Base-by-base conservation (phyloP, 2,329 filamentous ascomycete genomes). In the Fusarium coffeatum region DNA sequence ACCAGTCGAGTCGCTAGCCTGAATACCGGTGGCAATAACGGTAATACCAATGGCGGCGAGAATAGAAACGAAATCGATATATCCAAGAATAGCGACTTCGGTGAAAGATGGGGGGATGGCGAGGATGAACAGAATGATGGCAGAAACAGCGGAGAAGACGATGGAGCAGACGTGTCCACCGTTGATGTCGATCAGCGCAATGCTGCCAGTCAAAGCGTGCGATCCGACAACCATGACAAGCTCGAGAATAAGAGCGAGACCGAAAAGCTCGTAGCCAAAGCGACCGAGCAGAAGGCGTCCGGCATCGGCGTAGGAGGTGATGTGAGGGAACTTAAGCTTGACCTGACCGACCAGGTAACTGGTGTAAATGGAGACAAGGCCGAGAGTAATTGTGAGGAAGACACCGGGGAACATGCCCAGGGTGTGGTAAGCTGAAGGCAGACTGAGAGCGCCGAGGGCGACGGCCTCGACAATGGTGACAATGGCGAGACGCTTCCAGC, bases 191-290 rank as follows among this genome's bases (percentile, higher is more conserved):
- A 89, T 89, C 78, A 92, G 86, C 68, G 90, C 90, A 71, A 92
- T 90, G 43, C 85, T 86, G 69, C 92, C 92, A 0, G 90, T 92
- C 64, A 93, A 80, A 41, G 91, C 83, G 78, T 93, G 92, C n/a
- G 89, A 91, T 27, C 87, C 89, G 79, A 91, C 89, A 69, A 92
- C 86, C 80, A 93, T 91, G 49, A 91, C 80, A 34, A 93, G 81
- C 78, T 92, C 88, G n/a, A 92, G 78, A 22, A 86, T 81, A 68
- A 91, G 89, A 58, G 86, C 88, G 60, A 82, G 78, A 25, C 89
- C 89, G 47, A 91, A 81, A 25, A 93, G 69, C 74, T 91, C 88
- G 64, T 88, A 86, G 2, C 89, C 89, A 46, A 87, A 81, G 18
- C 79, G 80, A 6, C 91, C 91, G 57, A 83, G 82, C 43, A 93